Conservation (phyloP, 1,284 basidiomycete genomes). For the Pseudozyma flocculosa region DNA sequence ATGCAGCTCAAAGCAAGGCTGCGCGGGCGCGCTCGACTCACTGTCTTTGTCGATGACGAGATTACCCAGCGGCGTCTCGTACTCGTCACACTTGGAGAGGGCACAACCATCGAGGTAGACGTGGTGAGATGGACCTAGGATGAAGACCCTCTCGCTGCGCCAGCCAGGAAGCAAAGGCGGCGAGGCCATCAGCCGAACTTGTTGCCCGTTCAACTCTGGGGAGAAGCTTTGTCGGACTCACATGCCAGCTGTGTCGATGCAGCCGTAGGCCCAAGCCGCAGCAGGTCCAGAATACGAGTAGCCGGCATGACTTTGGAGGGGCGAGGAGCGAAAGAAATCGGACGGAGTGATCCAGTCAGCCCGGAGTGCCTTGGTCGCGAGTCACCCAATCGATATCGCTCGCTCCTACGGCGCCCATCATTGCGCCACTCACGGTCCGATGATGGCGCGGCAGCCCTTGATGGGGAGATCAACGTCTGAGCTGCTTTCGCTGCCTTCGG, state of each 20-base stretch:
- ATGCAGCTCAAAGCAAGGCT: too few relatives aligned
- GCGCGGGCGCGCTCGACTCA: conserved; percentile 64
- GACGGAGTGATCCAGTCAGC: too few relatives aligned
- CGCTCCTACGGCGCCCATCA: too few relatives aligned
- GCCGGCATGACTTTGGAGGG: conserved; percentile 76
- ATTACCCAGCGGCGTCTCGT: conserved; percentile 83
- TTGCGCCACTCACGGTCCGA: conserved; percentile 92
- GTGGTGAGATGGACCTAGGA: conserved; percentile 95
- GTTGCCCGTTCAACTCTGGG: too few relatives aligned
- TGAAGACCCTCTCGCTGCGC: conserved; percentile 82
- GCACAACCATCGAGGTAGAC: conserved; percentile 84
- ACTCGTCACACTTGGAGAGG: conserved; percentile 72
- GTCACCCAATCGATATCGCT: too few relatives aligned
- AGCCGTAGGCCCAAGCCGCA: conserved; percentile 93
- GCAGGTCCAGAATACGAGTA: conserved; percentile 90
- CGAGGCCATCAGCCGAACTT: neutral
- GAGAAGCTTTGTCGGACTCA: too few relatives aligned
- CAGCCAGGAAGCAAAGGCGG: neutral
- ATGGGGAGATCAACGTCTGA: conserved; percentile 67
- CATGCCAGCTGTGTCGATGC: conserved; percentile 79
- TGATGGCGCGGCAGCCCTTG: conserved; percentile 79
- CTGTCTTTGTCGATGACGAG: conserved; percentile 76
- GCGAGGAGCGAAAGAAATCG: too few relatives aligned
- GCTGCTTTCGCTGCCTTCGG: neutral
- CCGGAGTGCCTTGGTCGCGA: too few relatives aligned